Base-by-base conservation (phyloP, 805 yeast species). In the Starmerella etchellsii region DNA sequence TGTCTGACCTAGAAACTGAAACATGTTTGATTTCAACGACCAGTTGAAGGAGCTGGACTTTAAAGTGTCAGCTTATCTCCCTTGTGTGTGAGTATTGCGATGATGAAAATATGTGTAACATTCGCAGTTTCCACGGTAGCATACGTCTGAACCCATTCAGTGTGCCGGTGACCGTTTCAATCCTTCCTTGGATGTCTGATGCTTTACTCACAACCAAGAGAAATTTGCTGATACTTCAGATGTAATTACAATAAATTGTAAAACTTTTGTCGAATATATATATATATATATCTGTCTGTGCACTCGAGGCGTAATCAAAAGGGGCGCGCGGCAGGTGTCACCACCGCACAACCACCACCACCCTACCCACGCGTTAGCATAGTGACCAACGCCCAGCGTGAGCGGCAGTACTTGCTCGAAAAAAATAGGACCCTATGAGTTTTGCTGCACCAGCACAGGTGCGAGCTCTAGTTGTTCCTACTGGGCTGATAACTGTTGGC, bases 361-460 rank as follows among this genome's bases (percentile, higher is more conserved):
- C n/a, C n/a, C n/a, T n/a, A n/a, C n/a, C n/a, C n/a, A n/a, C n/a
- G n/a, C n/a, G n/a, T n/a, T n/a, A n/a, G n/a, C n/a, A n/a, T n/a
- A n/a, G n/a, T n/a, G n/a, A n/a, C n/a, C n/a, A n/a, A n/a, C n/a
- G n/a, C n/a, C n/a, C n/a, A n/a, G n/a, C n/a, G n/a, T n/a, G n/a
- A n/a, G n/a, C n/a, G n/a, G n/a, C n/a, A n/a, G n/a, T n/a, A n/a
- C n/a, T n/a, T n/a, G n/a, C n/a, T n/a, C n/a, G n/a, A n/a, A n/a
- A n/a, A n/a, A n/a, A n/a, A n/a, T n/a, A n/a, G 53, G 61, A 34
- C 43, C 59, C 59, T 21, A 53, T 53, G 39, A 50, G 58, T 28
- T 78, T 71, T 53, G 70, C 72, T 15, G 67, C 76, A 3, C 87
- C 88, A 0, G 72, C 88, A 1, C 65, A 75, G 41, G 76, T 82